phyloP scores from a whole-genome alignment of 2,329 filamentous ascomycete genomes.

The Diaporthe sp. region DNA sequence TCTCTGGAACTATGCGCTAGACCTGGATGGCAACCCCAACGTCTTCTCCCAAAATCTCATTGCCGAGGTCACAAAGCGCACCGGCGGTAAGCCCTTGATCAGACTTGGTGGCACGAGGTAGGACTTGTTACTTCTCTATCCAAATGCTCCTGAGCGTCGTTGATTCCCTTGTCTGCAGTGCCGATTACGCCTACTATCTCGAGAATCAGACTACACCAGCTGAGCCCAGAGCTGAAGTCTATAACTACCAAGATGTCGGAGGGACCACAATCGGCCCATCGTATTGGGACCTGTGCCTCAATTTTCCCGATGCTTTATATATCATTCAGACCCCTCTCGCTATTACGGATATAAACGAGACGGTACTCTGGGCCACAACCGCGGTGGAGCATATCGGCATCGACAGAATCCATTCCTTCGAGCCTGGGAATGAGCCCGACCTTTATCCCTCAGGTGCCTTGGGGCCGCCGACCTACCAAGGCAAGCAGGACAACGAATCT shows the following conservation, averaged over 20 bases:
- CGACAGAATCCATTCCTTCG: constrained; percentile 53
- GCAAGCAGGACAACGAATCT: constrained; percentile 50
- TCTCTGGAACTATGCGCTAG: constrained; percentile 51
- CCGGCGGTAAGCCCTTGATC: constrained; percentile 52
- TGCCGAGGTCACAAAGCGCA: constrained; percentile 51
- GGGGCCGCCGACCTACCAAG: constrained; percentile 52
- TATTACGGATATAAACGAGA: constrained; percentile 52
- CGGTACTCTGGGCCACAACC: constrained; percentile 51
- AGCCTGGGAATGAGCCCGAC: constrained; percentile 54
- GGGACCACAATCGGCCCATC: constrained; percentile 52
- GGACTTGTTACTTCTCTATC: background rate
- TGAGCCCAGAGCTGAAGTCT: constrained; percentile 51
- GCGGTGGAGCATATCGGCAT: constrained; percentile 49
- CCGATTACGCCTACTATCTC: constrained; percentile 53
- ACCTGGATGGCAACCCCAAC: constrained; percentile 50
- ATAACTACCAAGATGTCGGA: constrained; percentile 53
- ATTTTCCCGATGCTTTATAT: constrained; percentile 51
- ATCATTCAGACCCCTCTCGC: constrained; percentile 55
- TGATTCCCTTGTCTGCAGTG: constrained; percentile 41
- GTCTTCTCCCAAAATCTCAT: constrained; percentile 53
- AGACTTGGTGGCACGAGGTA: constrained; percentile 51
- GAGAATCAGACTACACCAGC: constrained; percentile 50
- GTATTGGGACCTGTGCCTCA: constrained; percentile 51
- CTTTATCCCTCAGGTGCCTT: constrained; percentile 50
- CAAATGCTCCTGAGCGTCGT: background rate